Base-by-base conservation (phyloP, 768 basidiomycete genomes). In the Termitomyces sp. region DNA sequence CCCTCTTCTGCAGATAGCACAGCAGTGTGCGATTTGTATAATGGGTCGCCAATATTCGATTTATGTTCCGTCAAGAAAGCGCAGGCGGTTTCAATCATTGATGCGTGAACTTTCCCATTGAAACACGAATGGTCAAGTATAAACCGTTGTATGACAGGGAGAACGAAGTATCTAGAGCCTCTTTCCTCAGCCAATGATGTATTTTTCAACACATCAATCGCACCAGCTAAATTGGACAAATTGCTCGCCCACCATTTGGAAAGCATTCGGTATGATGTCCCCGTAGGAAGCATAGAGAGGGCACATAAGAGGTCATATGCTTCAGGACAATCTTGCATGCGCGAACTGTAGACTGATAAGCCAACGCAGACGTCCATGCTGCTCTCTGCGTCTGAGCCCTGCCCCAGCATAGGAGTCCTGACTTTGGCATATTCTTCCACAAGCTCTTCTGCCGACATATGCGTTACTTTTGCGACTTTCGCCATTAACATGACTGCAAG, bases 401-500 rank as follows among this genome's bases (percentile, higher is more conserved):
- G 48, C 2, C 24, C 41, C 12, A 63, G 13, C n/a, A 60, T 48
- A 12, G 46, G 8, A 10, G 59, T 53, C 2, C 55, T 42, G 5
- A 46, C 14, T 8, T 37, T 34, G 0, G 48, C 39, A n/a, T 56
- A 56, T 48, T 56, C 55, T 10, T 42, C 29, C 13, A 57, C 49
- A 27, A 59, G 48, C 4, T 47, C 26, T 14, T 16, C 31, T 8
- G 59, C 55, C 2, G 43, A 46, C 5, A 44, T 39, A 5, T 22
- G 18, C 1, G 53, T 46, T 14, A 29, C 14, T 22, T 61, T 48
- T 24, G 57, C 62, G 0, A 55, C 18, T 32, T 65, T 65, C 5
- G 74, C 74, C 64, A 74, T 65, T 5, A 76, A 63, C 22, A 65
- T 70, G 31, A 76, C 61, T 4, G 72, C 73, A 37, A 70, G 59